Base-by-base conservation (phyloP, 495 filamentous ascomycete species). In the Trichoderma virens region DNA sequence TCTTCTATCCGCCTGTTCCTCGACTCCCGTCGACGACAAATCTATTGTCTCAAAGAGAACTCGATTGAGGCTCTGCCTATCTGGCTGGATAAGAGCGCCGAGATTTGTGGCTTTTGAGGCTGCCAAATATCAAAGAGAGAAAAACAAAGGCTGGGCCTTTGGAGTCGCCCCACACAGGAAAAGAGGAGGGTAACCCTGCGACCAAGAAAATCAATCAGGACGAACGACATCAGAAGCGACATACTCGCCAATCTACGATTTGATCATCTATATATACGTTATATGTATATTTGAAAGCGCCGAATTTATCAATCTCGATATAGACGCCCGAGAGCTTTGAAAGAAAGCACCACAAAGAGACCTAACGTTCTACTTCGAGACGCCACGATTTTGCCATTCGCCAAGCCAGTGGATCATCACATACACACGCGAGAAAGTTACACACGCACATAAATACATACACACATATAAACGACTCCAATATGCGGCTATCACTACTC, bases 401-500 rank as follows among this genome's bases (percentile, higher is more conserved):
- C 43, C 43, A 23, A 47, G 43, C 43, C 43, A 7, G 20, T 20
- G 23, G 7, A 56, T 16, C 0, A 20, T 28, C 9, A 18, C 18
- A 56, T 18, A 20, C 51, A 16, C 25, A 30, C 25, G 8, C 23
- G 23, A 56, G 25, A 30, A n/a, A 28, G 51, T 23, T 35, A 56
- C 39, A 30, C 28, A 60, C 43, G 14, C n/a, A 30, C 38, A 28
- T 11, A 39, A 41, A 25, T 60, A 65, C 18, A n/a, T 23, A 8
- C 16, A 20, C 27, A 28, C 63, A 39, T 3, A 65, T 25, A 65
- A 3, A 18, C 25, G 14, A 59, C 30, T 27, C 11, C 71, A 74
- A 67, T 1, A 82, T 82, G 79, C 65, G 77, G 63, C 76, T 78
- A 60, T 79, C 80, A 76, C 73, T 80, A 69, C 72, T 78, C 69